These are phyloP conservation scores for Thalassiosira profunda DNA, from an alignment of 108 stramenopile genomes.

Conservation along the genomic window DNA sequence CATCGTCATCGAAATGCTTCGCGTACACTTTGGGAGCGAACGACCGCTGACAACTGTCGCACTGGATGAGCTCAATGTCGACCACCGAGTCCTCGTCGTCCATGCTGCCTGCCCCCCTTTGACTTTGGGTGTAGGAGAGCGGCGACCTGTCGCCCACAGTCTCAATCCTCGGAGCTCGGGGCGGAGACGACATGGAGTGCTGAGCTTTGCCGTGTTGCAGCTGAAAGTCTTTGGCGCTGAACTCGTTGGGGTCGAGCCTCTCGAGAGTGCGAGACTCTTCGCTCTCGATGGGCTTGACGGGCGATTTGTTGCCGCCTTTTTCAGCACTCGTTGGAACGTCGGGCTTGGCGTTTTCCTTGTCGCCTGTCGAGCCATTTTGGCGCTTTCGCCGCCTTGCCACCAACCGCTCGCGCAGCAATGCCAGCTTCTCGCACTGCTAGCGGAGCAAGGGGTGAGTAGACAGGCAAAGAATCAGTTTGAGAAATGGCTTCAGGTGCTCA, in stretches of 20 bases:
- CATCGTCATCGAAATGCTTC: conserved; percentile 42
- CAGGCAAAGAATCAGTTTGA: background rate
- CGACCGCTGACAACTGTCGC: conserved; percentile 34
- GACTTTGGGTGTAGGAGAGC: background rate
- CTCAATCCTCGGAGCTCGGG: too few relatives aligned
- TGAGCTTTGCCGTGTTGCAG: too few relatives aligned
- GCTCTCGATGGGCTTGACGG: background rate
- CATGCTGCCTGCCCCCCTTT: background rate
- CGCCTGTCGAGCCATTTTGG: background rate
- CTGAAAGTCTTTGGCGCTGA: background rate
- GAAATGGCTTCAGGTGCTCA: background rate
- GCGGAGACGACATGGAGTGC: too few relatives aligned
- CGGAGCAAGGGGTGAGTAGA: background rate
- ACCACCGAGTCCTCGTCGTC: conserved; percentile 29
- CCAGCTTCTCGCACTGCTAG: conserved; percentile 39
- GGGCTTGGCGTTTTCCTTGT: background rate
- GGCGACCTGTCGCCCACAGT: conserved; percentile 7
- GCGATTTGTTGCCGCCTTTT: background rate
- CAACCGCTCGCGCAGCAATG: conserved; percentile 36
- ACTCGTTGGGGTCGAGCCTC: background rate
- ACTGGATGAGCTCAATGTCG: conserved; percentile 30
- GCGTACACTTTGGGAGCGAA: conserved; percentile 47
- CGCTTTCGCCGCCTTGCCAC: conserved; percentile 25
- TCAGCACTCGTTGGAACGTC: background rate
- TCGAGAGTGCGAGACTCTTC: background rate